Conservation (phyloP, 768 basidiomycete species). For the Podaxis sp. region DNA sequence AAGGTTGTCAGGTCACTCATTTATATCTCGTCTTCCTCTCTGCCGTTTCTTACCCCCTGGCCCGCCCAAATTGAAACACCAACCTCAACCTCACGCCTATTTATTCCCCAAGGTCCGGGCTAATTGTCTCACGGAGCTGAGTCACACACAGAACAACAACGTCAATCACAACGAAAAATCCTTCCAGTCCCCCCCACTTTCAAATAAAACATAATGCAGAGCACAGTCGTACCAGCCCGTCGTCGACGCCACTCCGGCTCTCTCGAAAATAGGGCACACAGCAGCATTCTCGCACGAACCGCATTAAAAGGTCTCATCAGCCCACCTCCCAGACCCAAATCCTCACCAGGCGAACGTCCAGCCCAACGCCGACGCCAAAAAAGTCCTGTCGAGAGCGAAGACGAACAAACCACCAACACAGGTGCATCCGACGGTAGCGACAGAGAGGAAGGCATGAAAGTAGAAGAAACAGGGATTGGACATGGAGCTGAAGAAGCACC, state of each 20-base stretch:
- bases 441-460: conserved; percentile 16
- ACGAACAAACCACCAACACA: conserved; percentile 21
- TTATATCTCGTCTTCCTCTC: not conserved
- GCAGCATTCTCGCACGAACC: conserved; percentile 10
- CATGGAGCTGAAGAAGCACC: conserved; percentile 18
- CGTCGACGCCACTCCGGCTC: conserved; percentile 66
- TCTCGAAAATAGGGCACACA: conserved; percentile 30
- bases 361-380: conserved; percentile 41
- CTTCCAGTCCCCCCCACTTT: not conserved
- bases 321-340: conserved; percentile 70
- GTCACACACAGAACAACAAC: too few species aligned
- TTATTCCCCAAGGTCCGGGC: too few species aligned
- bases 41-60: conserved; percentile 15
- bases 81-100: too few species aligned
- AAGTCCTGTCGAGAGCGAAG: conserved; percentile 33
- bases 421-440: conserved; percentile 17
- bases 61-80: too few species aligned
- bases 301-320: conserved; percentile 1
- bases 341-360: conserved; percentile 64
- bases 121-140: too few species aligned
- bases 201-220: not conserved
- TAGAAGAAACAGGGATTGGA: conserved; percentile 16
- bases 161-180: not conserved
- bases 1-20: not conserved
- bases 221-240: conserved; percentile 36